Percentiles rank a stretch among this genome's conserved stretches.
These are phyloP conservation scores for Penicillium paxilli DNA, from an alignment of 495 filamentous ascomycete species.

Conservation along the genomic window DNA sequence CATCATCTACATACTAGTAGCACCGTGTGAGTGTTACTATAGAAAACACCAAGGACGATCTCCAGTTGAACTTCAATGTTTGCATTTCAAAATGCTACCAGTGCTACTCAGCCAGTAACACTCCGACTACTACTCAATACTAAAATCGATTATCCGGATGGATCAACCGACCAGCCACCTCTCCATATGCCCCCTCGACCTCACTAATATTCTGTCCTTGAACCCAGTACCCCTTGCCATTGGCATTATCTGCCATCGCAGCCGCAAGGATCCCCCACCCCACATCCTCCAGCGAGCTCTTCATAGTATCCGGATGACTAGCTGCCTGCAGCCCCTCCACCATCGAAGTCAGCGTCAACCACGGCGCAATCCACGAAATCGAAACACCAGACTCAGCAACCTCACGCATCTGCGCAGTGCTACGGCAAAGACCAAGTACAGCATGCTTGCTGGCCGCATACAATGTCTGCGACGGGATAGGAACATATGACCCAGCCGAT, in stretches of 20 bases:
- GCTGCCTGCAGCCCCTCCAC: slow-evolving; percentile 14
- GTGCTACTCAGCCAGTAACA: too few relatives aligned
- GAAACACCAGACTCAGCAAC: slow-evolving; percentile 12
- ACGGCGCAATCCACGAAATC: slow-evolving; percentile 22
- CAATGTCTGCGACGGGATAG: slow-evolving; percentile 21
- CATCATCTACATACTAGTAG: too few relatives aligned
- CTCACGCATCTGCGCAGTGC: slow-evolving; percentile 15
- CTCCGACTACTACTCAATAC: background rate
- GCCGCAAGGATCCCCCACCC: slow-evolving; percentile 19
- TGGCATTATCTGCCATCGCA: slow-evolving; percentile 4
- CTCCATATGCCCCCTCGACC: slow-evolving; percentile 21
- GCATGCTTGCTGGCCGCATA: slow-evolving; percentile 22
- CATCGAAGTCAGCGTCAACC: slow-evolving; percentile 24
- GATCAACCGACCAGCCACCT: slow-evolving; percentile 17
- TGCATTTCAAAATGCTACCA: too few relatives aligned
- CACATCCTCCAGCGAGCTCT: slow-evolving; percentile 17
- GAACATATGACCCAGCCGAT: slow-evolving; percentile 25
- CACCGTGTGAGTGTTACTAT: too few relatives aligned
- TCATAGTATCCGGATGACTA: slow-evolving; percentile 8
- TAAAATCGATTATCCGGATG: slow-evolving; percentile 20
- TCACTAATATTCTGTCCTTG: slow-evolving; percentile 19
- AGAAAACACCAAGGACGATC: too few relatives aligned
- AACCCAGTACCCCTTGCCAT: slow-evolving; percentile 28
- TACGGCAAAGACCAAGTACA: slow-evolving; percentile 20
- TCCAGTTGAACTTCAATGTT: too few relatives aligned